Evolutionary conservation across 352 stramenopile genomes (phyloP), one percentile per base, ranked within the genome.

Genomic region (Pythium plurisporium): DNA sequence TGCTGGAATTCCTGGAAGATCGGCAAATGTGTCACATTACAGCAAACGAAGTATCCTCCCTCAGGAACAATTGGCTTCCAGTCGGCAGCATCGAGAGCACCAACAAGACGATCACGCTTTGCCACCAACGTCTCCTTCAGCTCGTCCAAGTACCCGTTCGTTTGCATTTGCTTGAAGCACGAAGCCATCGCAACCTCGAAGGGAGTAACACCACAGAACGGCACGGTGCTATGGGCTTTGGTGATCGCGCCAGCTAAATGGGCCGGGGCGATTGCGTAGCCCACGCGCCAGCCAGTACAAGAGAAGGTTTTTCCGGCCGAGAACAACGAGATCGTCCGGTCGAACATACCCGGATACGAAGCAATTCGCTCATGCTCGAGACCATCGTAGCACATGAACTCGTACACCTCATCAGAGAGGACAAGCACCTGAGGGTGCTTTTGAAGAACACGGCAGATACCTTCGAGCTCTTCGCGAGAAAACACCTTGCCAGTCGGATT

Each of bases 401-500:
- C 97, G 78, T 99, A 99, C 15, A 99, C 97, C 69, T 99, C 97
- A 69, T 99, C 97, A 5, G 91, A 94, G 27, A 99, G 76, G 17
- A 99, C 91, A 20, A 98, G 63, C 19, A 95, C 70, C 30, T 97
- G 65, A 26, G 93, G 92, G 72, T 98, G 76, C 37, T 74, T 82
- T 29, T 79, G 23, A 41, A 97, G 61, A 25, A 97, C 76, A 1
- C 74, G 37, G 8, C 91, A 93, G 58, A 99, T 95, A 9, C 74
- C 69, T 37, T 96, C 68, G 55, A 99, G 87, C 79, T 99, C 97
- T 9, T 74, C 56, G n/a, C 64, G 64, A 5, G 87, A 88, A 63
- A 99, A 98, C 9, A 99, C 92, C 72, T 99, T 99, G 27, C 97
- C 97, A 20, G 96, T 99, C 7, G 97, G 97, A 71, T 99, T 99